phyloP scores from a whole-genome alignment of 2,329 filamentous ascomycete genomes.

The Thielaviopsis musarum region DNA sequence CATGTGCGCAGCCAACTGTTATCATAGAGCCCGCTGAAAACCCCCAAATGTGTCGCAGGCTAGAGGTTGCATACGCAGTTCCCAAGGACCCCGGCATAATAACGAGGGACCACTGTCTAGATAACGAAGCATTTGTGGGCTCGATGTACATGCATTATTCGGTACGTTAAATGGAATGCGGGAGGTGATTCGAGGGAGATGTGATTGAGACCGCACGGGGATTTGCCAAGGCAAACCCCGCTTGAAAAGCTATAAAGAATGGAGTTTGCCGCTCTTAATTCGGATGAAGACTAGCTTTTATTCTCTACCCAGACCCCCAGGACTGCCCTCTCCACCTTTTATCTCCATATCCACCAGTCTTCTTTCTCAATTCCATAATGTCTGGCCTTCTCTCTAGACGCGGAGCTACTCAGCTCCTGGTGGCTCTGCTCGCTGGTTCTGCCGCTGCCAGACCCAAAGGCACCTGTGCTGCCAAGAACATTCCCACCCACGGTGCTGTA shows the following conservation, averaged over 20 bases:
- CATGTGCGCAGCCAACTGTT: neutral
- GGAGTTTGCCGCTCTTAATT: neutral
- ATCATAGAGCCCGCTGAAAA: neutral
- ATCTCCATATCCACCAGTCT: neutral
- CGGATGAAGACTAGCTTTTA: neutral
- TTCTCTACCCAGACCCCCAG: neutral
- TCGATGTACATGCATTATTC: neutral
- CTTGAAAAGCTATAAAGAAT: neutral
- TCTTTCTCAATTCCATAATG: neutral
- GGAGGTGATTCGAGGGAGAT: too few relatives aligned
- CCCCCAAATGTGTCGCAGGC: neutral
- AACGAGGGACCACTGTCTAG: neutral
- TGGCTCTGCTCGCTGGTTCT: conserved; percentile 1
- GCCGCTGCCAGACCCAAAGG: neutral
- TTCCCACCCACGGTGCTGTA: conserved; percentile 32
- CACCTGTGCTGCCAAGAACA: neutral
- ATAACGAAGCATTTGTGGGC: neutral
- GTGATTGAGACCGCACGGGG: neutral
- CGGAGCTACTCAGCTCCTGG: conserved; percentile 4
- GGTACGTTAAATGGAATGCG: neutral
- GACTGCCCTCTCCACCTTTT: neutral
- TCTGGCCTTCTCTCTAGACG: conserved; percentile 7
- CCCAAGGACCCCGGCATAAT: neutral
- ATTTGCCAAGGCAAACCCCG: neutral
- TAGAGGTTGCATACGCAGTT: neutral